Evolutionary conservation across 371 early-diverging fungal genomes (phyloP).

Genomic region (Fennellomyces sp.): DNA sequence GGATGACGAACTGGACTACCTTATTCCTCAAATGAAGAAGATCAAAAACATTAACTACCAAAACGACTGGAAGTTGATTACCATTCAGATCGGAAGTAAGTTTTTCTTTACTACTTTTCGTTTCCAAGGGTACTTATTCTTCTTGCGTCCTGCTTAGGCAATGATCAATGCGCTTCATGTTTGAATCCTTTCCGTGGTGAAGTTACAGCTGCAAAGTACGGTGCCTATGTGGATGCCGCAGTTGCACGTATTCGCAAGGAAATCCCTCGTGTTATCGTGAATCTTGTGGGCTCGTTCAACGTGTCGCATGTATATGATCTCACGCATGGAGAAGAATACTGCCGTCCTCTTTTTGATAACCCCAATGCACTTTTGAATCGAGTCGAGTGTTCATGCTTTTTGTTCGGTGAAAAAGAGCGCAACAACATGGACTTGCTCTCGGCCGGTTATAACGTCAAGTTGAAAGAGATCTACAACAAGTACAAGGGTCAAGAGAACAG

Average conservation of each 20-base stretch:
- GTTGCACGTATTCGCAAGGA: constrained; percentile 10
- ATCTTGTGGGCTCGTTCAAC: constrained; percentile 16
- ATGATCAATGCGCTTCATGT: constrained; percentile 21
- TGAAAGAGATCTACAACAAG: constrained; percentile 8
- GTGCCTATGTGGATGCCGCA: constrained; percentile 12
- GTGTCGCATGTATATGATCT: constrained; percentile 14
- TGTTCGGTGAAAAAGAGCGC: not conserved
- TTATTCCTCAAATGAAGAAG: constrained; percentile 26
- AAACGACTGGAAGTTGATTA: constrained; percentile 48
- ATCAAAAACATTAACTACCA: constrained; percentile 14
- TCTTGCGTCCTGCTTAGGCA: constrained; percentile 2
- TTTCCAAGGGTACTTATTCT: not conserved
- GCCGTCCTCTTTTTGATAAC: constrained; percentile 2
- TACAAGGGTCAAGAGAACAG: constrained; percentile 2
- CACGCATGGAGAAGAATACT: constrained; percentile 7
- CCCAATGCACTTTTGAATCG: constrained; percentile 5
- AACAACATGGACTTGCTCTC: not conserved
- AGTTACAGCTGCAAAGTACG: constrained; percentile 10
- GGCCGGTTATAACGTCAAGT: constrained; percentile 1
- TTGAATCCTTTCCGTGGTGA: not conserved
- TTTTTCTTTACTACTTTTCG: constrained; percentile 14
- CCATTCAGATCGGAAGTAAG: constrained; percentile 48
- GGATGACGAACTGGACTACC: constrained; percentile 36
- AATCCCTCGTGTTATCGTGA: constrained; percentile 11
- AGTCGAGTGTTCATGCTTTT: constrained; percentile 8